These are phyloP conservation scores for Fusarium circinatum DNA, from an alignment of 2,329 filamentous ascomycete genomes.

Conservation along the genomic window DNA sequence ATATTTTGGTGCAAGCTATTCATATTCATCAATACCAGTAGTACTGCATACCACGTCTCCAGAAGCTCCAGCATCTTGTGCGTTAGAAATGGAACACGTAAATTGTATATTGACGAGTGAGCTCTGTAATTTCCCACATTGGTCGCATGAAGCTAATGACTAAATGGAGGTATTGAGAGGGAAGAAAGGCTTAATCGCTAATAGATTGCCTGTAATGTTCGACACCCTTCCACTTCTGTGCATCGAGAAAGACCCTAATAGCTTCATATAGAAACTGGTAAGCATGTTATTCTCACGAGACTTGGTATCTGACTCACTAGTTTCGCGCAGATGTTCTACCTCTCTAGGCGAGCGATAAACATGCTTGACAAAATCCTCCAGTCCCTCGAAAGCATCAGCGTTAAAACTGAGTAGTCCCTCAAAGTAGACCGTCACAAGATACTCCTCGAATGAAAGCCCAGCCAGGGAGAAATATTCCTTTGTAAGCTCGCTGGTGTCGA, in stretches of 20 bases:
- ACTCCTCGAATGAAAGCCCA: background rate
- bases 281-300: rapidly evolving
- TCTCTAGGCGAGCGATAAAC: background rate
- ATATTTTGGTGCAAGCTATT: background rate
- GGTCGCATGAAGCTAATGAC: background rate
- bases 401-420: background rate
- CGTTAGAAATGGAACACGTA: too few species aligned
- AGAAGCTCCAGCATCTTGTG: background rate
- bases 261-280: background rate
- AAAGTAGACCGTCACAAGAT: background rate
- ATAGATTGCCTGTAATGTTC: background rate
- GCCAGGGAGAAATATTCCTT: background rate
- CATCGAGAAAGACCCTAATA: background rate
- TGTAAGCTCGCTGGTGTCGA: background rate
- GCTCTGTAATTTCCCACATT: too few species aligned
- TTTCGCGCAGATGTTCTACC: background rate
- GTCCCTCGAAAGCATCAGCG: background rate
- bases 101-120: too few species aligned
- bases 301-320: background rate
- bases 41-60: too few species aligned
- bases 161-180: too few species aligned
- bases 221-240: background rate
- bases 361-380: background rate
- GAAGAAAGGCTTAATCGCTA: background rate
- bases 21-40: background rate